Evolutionary conservation across 2,329 filamentous ascomycete species (phyloP).

Genomic region (Ilyonectria sp.): DNA sequence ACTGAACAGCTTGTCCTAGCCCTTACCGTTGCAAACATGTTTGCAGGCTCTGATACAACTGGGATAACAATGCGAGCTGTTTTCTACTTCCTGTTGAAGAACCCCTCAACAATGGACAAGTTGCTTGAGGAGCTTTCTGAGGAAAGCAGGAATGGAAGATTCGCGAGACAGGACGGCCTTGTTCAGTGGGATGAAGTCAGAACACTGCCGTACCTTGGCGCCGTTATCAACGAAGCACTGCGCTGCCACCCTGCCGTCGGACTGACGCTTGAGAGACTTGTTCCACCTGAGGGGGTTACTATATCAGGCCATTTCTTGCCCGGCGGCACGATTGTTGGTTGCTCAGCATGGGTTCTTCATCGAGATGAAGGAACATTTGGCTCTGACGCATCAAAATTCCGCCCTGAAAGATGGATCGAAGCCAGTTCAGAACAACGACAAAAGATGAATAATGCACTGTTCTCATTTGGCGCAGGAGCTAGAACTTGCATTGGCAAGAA

Average conservation of each 20-base stretch:
- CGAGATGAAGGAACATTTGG: slow-evolving; percentile 66
- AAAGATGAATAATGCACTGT: slow-evolving; percentile 29
- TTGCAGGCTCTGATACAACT: slow-evolving; percentile 84
- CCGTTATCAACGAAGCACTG: slow-evolving; percentile 83
- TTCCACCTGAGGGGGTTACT: slow-evolving; percentile 73
- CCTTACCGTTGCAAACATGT: slow-evolving; percentile 74
- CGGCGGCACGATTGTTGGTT: slow-evolving; percentile 81
- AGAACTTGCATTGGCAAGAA: slow-evolving; percentile 80
- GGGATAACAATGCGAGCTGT: slow-evolving; percentile 79
- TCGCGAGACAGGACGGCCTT: slow-evolving; percentile 65
- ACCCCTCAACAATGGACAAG: slow-evolving; percentile 56
- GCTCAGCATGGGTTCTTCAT: slow-evolving; percentile 77
- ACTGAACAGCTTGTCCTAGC: slow-evolving; percentile 75
- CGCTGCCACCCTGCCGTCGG: slow-evolving; percentile 81
- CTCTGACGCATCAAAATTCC: slow-evolving; percentile 71
- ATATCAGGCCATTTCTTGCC: slow-evolving; percentile 72
- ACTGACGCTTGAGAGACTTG: slow-evolving; percentile 79
- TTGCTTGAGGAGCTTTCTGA: slow-evolving; percentile 69
- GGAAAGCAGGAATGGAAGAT: slow-evolving; percentile 66
- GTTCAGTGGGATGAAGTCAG: slow-evolving; percentile 80
- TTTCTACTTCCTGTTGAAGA: slow-evolving; percentile 80
- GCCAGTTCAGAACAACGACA: background rate
- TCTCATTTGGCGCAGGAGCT: slow-evolving; percentile 78
- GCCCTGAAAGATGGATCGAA: slow-evolving; percentile 20
- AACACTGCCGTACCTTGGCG: slow-evolving; percentile 82